Evolutionary conservation across 2,329 filamentous ascomycete species (phyloP), one percentile per base, ranked within the genome.

Genomic region (Calonectria ilicicola): DNA sequence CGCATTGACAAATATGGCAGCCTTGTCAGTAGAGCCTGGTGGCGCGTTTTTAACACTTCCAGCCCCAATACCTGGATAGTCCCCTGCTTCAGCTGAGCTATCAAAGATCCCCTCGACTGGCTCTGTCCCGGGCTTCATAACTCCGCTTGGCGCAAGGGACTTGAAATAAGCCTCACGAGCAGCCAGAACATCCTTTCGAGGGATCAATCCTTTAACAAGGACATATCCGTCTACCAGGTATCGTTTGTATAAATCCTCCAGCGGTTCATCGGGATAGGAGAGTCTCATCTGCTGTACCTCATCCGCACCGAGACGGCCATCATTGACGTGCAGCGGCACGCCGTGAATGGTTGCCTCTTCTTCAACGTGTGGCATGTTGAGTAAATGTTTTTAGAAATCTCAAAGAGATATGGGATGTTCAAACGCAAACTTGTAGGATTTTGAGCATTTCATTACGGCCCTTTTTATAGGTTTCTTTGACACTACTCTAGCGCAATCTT

Each of bases 131-230:
- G 88, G 87, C 72, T 89, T 87, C 2, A 93, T 82, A 42, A 93
- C 86, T 1, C 89, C 89, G 32, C 87, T 91, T 1, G 90, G 86
- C 1, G 86, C 82, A 6, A 92, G 82, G 51, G 87, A 86, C 3
- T 82, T 80, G 78, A 91, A 92, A 79, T 91, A 92, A 38, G 84
- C 80, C 68, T 86, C 82, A 2, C 90, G 86, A 10, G 87, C 86
- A 42, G 84, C 82, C 10, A 91, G 83, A 1, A 91, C 89, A 66
- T 91, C 88, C 2, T 83, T 80, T 3, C 86, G 86, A 0, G 89
- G 89, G 2, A 91, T 80, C 0, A 91, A 79, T 1, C 86, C 85
- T 74, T 91, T 91, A 2, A 92, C 67, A 67, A 89, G 89, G 32
- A 91, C 79, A 74, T 91, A 91, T 26, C 89, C 89, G 56, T 91